Evolutionary conservation across 148 eudicot species (phyloP), one percentile per base, ranked within the genome.

Genomic region (Rhododendron vialii): DNA sequence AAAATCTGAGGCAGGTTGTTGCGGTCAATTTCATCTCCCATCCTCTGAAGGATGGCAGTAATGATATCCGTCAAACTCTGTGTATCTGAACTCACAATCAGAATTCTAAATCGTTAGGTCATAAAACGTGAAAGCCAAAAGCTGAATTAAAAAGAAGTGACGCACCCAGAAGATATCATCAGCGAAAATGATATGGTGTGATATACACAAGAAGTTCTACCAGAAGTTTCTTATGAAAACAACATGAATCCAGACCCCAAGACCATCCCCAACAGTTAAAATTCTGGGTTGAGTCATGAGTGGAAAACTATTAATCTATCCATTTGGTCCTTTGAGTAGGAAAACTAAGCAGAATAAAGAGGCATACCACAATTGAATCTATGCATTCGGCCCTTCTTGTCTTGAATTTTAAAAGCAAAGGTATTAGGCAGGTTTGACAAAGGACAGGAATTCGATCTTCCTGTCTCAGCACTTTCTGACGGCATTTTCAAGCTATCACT

Each of bases 31-130:
- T 95, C 98, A 86, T 94, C 94, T 79, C 96, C 98, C 86, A 96
- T 89, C 89, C 99, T 93, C 84, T 96, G 99, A 87, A 95, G 95
- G 83, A 96, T 93, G 87, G 98, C 94, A n/a, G 98, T 92, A 79
- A 95, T 89, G 30, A 95, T 89, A 82, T 95, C 96, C 4, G 96
- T 89, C 93, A 95, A 87, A 89, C 85, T 96, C 79, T 87, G 91
- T 33, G 96, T 94, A 81, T 92, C 99, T 96, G 87, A 86, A 87
- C 33, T 48, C 82, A 85, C 17, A 86, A 28, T 50, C 74, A 83
- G 18, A 77, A 14, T 28, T 71, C 2, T 12, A 43, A 35, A 38
- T 30, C 5, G 15, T 61, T 80, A 71, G 20, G 17, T 38, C 81
- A 77, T 1, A 47, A 36, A 30, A 47, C 5, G 38, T 82, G 20